Evolutionary conservation across 2,329 filamentous ascomycete genomes (phyloP).

Genomic region (Periconia sp.): DNA sequence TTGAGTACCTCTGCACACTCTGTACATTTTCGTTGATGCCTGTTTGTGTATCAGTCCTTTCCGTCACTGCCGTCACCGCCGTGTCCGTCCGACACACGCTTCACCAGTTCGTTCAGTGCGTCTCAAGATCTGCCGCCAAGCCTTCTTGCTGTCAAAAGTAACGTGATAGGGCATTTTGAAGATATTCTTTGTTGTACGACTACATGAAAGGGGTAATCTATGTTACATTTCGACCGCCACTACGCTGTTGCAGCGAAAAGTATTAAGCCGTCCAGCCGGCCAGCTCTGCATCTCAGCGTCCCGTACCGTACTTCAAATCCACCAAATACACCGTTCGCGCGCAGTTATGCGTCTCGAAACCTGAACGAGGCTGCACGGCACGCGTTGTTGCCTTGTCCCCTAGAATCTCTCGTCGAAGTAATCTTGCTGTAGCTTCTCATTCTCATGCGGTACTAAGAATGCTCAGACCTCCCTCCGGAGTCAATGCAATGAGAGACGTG

Average conservation of each 20-base stretch:
- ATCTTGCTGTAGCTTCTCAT: too few relatives aligned
- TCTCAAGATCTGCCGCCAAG: too few relatives aligned
- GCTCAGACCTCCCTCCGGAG: conserved; percentile 75
- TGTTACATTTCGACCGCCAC: conserved; percentile 29
- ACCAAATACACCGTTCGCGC: conserved; percentile 12
- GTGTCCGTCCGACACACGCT: too few relatives aligned
- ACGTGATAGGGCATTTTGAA: conserved; percentile 14
- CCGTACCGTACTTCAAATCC: too few relatives aligned
- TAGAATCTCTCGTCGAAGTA: too few relatives aligned
- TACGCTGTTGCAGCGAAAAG: conserved; percentile 9
- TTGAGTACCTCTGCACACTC: not conserved
- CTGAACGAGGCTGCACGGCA: too few relatives aligned
- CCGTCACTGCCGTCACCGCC: not conserved
- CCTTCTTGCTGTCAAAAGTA: conserved; percentile 8
- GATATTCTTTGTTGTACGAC: conserved; percentile 16
- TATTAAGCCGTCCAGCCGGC: conserved; percentile 5
- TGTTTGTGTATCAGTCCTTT: not conserved
- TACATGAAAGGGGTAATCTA: conserved; percentile 16
- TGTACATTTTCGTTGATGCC: not conserved
- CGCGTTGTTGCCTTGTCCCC: too few relatives aligned
- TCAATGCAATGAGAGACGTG: conserved; percentile 75
- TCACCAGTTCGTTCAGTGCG: too few relatives aligned
- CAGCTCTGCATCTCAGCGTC: conserved; percentile 5
- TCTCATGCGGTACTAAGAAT: conserved; percentile 60
- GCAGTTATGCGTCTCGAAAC: too few relatives aligned